phyloP scores from a whole-genome alignment of 306 rosid species.

The Luffa aegyptiaca region DNA sequence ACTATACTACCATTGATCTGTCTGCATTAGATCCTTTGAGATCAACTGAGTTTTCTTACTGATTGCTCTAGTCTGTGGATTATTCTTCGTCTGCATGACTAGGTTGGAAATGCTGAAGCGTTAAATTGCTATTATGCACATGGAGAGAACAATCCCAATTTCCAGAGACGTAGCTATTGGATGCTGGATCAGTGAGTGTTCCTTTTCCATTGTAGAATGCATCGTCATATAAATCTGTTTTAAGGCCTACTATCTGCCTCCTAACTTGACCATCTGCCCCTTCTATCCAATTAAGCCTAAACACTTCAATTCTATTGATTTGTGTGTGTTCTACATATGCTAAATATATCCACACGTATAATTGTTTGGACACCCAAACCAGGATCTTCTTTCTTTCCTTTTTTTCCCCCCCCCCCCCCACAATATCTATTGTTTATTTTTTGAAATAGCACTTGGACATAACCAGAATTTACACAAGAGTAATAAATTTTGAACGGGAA shows the following conservation, averaged over 20 bases:
- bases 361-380: background rate
- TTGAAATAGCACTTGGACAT: background rate
- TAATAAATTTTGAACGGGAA: background rate
- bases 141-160: slow-evolving; percentile 76
- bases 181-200: slow-evolving; percentile 86
- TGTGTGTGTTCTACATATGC: background rate
- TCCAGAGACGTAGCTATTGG: slow-evolving; percentile 97
- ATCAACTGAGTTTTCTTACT: slow-evolving; percentile 9
- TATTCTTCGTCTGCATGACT: slow-evolving; percentile 22
- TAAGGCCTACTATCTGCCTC: background rate
- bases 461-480: background rate
- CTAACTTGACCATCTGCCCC: background rate
- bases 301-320: background rate
- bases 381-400: background rate
- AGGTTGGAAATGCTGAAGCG: slow-evolving; percentile 88
- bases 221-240: background rate
- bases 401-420: background rate
- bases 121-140: slow-evolving; percentile 95
- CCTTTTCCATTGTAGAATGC: slow-evolving; percentile 12
- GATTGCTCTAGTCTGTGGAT: slow-evolving; percentile 17
- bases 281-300: background rate
- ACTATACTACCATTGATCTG: background rate
- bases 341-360: background rate
- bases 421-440: background rate
- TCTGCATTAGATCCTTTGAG: background rate